Evolutionary conservation across 352 stramenopile genomes (phyloP).

Genomic region (Thalassiosira livingstoniorum): DNA sequence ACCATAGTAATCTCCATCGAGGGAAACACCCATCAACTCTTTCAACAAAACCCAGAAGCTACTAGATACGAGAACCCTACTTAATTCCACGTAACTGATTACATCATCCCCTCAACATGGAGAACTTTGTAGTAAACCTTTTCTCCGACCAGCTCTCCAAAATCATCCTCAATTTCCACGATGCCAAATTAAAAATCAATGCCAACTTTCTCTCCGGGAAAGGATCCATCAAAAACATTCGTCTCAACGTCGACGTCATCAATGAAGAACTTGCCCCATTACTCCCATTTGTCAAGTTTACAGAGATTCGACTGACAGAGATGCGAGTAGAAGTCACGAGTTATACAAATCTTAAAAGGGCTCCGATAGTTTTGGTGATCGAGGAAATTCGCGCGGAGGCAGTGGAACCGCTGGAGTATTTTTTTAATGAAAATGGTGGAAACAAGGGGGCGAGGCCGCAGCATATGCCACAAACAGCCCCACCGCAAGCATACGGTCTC

Average conservation of each 20-base stretch:
- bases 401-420: conserved; percentile 72
- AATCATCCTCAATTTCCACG: conserved; percentile 64
- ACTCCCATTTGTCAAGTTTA: conserved; percentile 70
- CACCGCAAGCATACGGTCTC: conserved; percentile 61
- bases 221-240: conserved; percentile 78
- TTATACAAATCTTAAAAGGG: conserved; percentile 82
- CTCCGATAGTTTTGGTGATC: conserved; percentile 83
- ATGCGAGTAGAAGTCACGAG: conserved; percentile 78
- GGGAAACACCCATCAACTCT: no score
- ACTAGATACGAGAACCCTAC: no score
- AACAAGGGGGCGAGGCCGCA: conserved; percentile 5
- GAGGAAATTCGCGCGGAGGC: conserved; percentile 65
- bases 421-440: conserved; percentile 42
- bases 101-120: conserved; percentile 65
- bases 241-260: conserved; percentile 76
- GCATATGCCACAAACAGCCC: neutral
- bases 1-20: no score
- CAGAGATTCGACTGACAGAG: conserved; percentile 70
- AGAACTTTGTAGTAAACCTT: conserved; percentile 81
- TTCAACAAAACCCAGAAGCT: no score
- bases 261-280: conserved; percentile 67
- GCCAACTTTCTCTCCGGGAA: conserved; percentile 83
- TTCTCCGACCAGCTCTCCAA: conserved; percentile 84
- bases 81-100: no score
- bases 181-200: conserved; percentile 74